Percentiles rank a stretch among this genome's conserved stretches.
Conservation (phyloP, 2,329 filamentous ascomycete species). For the Byssoonygena ceratinophila region DNA sequence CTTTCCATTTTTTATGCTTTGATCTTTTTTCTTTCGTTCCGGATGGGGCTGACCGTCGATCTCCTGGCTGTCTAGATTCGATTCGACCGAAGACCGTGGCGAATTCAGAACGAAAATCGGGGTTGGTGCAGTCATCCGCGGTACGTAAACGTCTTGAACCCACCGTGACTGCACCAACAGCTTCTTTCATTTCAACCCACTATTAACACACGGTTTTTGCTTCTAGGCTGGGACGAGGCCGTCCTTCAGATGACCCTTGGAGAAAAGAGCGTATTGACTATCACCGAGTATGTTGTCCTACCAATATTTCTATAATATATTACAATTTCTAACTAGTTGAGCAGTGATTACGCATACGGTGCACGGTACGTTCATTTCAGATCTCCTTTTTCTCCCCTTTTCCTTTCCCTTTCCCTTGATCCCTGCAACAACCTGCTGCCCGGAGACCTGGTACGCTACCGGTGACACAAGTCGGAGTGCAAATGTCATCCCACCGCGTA, state of each 20-base stretch:
- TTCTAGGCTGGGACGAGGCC: constrained; percentile 70
- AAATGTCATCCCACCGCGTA: not conserved
- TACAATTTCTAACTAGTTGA: not conserved
- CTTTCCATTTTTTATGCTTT: not conserved
- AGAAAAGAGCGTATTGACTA: constrained; percentile 78
- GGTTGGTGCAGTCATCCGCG: constrained; percentile 72
- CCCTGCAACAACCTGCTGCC: not conserved
- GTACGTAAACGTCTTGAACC: constrained; percentile 41
- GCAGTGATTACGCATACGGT: constrained; percentile 35
- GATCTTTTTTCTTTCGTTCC: too few species aligned
- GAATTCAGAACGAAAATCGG: constrained; percentile 73
- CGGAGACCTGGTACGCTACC: not conserved
- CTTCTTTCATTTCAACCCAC: too few species aligned
- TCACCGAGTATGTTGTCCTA: constrained; percentile 52
- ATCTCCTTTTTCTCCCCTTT: constrained; percentile 3
- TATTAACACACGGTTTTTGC: too few species aligned
- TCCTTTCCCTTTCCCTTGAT: not conserved
- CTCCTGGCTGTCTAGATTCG: constrained; percentile 55
- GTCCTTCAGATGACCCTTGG: constrained; percentile 78
- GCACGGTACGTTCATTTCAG: constrained; percentile 26
- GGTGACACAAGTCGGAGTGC: not conserved
- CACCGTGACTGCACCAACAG: too few species aligned
- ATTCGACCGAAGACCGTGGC: constrained; percentile 62
- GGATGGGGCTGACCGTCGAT: constrained; percentile 12
- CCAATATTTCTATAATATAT: not conserved